A percentile compares a stretch with the other conserved stretches of the same genome.
Conservation (phyloP, 148 eudicot species). For the Vaccinium corymbosum region DNA sequence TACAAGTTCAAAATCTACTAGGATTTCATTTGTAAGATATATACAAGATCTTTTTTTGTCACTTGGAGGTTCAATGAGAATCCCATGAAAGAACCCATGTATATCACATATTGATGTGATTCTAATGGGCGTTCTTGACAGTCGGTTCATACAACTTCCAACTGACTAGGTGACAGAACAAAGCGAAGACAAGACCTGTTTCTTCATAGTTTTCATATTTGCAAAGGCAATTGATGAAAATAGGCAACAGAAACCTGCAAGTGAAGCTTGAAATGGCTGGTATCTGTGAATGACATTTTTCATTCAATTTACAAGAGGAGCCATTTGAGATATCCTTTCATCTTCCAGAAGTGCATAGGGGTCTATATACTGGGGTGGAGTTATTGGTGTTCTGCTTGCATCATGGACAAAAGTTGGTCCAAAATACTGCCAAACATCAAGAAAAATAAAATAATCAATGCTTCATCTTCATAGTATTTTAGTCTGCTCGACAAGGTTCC, state of each 20-base stretch:
- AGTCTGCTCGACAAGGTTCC: not conserved
- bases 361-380: conserved; percentile 67
- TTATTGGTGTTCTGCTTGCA: conserved; percentile 29
- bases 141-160: not conserved
- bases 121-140: not conserved
- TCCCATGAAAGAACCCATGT: not conserved
- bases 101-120: not conserved
- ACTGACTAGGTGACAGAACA: not conserved
- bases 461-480: not conserved
- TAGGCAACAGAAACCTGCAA: conserved; percentile 14
- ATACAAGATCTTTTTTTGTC: not conserved
- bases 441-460: not conserved
- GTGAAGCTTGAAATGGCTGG: conserved; percentile 4
- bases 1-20: not conserved
- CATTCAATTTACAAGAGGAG: conserved; percentile 33
- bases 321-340: conserved; percentile 52
- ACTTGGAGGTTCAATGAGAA: not conserved
- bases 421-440: conserved; percentile 56
- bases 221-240: not conserved
- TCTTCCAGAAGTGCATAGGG: conserved; percentile 85
- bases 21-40: not conserved
- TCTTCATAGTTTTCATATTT: not conserved
- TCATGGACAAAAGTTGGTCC: conserved; percentile 78
- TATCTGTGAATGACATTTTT: not conserved
- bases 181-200: not conserved